Evolutionary conservation across 345 rosid species (phyloP).

Genomic region (Eucalyptus marginata): DNA sequence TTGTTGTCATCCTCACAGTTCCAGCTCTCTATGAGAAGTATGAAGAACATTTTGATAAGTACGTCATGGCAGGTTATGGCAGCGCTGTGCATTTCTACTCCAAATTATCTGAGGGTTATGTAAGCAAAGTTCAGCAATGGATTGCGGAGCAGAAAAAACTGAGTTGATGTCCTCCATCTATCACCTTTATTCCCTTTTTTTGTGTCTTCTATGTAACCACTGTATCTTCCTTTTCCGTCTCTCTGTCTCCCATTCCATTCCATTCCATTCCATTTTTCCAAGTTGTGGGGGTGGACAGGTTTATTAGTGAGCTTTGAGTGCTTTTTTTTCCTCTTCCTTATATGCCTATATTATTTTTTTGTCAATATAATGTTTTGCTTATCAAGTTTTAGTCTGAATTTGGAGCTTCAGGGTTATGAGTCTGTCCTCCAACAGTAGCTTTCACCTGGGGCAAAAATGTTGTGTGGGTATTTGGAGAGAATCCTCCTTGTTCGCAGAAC

Average conservation of each 20-base stretch:
- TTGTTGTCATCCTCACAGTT: constrained; percentile 45
- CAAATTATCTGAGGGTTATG: constrained; percentile 21
- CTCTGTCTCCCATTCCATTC: background rate
- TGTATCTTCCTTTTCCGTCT: background rate
- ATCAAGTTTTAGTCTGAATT: background rate
- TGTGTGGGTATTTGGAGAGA: background rate
- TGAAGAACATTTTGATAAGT: constrained; percentile 39
- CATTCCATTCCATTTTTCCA: background rate
- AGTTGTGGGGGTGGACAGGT: background rate
- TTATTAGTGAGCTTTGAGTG: background rate
- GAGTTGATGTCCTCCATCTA: constrained; percentile 9
- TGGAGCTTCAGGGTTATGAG: background rate
- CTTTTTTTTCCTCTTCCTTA: background rate
- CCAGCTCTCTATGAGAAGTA: constrained; percentile 74
- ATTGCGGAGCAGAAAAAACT: constrained; percentile 45
- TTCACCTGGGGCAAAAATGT: background rate
- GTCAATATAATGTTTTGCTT: background rate
- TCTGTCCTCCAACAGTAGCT: background rate
- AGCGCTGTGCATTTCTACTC: constrained; percentile 27
- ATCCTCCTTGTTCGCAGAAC: background rate
- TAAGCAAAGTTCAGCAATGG: constrained; percentile 29
- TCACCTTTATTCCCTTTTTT: background rate
- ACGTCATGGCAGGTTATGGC: constrained; percentile 6
- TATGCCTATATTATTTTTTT: background rate
- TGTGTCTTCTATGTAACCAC: background rate